Percentiles rank a stretch among this genome's conserved stretches.
Evolutionary conservation across 192 early-diverging fungal species (phyloP).

Genomic region (Backusella westeae): DNA sequence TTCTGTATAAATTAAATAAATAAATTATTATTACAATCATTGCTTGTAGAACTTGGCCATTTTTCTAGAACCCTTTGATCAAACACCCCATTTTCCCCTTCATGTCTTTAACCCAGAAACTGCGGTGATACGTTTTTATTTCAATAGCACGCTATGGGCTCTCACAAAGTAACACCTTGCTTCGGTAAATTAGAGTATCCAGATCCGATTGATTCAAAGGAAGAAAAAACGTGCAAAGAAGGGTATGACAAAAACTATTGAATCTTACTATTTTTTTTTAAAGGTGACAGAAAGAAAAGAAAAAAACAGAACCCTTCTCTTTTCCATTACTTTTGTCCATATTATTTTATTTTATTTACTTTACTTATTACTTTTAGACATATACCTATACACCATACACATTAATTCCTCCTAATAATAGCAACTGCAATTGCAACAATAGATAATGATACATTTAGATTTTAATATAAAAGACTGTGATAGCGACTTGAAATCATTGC

Average conservation of each 20-base stretch:
- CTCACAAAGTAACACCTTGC: neutral
- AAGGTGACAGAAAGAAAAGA: neutral
- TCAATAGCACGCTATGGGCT: neutral
- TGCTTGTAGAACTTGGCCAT: neutral
- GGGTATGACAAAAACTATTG: neutral
- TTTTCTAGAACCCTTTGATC: neutral
- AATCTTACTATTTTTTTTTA: neutral
- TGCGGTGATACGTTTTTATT: neutral
- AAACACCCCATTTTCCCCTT: neutral
- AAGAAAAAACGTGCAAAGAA: neutral
- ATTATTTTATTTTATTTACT: neutral
- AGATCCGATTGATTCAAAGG: slow-evolving; percentile 2
- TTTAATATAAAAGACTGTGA: neutral
- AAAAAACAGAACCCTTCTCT: neutral
- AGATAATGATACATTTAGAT: neutral
- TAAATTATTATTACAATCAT: neutral
- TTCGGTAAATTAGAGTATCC: neutral
- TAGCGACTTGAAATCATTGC: neutral
- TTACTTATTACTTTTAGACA: neutral
- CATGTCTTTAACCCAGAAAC: neutral
- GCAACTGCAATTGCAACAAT: neutral
- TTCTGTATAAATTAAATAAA: neutral
- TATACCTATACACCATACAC: neutral
- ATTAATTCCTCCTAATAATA: neutral
- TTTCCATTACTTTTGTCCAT: neutral